A percentile compares a stretch with the other conserved stretches of the same genome.
Evolutionary conservation across 495 filamentous ascomycete species (phyloP).

Genomic region (Chlorociboria aeruginascens): DNA sequence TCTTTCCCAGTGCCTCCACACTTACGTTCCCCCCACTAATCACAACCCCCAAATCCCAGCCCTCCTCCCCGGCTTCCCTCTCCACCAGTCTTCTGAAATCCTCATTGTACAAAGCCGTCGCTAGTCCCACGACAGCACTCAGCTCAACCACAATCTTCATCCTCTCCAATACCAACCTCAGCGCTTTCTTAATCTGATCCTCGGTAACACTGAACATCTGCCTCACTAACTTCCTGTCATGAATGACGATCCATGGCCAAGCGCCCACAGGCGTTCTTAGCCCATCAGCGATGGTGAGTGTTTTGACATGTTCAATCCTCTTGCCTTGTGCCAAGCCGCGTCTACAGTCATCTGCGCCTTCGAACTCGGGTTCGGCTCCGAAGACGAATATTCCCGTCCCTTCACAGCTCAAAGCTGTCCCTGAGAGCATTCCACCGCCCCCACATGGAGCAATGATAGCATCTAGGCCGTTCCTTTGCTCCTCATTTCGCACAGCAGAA

Average conservation of each 20-base stretch:
- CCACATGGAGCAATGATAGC: conserved; percentile 81
- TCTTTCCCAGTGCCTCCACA: conserved; percentile 58
- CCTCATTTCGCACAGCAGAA: conserved; percentile 5
- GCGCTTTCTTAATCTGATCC: conserved; percentile 65
- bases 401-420: conserved; percentile 63
- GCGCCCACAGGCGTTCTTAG: conserved; percentile 73
- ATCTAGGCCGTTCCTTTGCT: conserved; percentile 35
- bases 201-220: conserved; percentile 73
- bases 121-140: conserved; percentile 74
- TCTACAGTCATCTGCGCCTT: conserved; percentile 74
- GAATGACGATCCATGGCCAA: conserved; percentile 72
- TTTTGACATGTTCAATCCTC: conserved; percentile 54
- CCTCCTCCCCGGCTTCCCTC: conserved; percentile 54
- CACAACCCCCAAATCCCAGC: conserved; percentile 81
- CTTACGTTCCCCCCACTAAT: conserved; percentile 88
- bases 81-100: conserved; percentile 65
- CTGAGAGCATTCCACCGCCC: conserved; percentile 80
- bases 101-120: conserved; percentile 73
- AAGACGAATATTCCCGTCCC: conserved; percentile 60
- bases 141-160: conserved; percentile 92
- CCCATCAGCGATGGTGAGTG: conserved; percentile 83
- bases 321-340: conserved; percentile 49
- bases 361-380: conserved; percentile 79
- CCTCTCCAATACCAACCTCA: conserved; percentile 72
- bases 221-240: conserved; percentile 52